Percentiles rank a stretch among this genome's conserved stretches.
These are phyloP conservation scores for Gamarada debralockiae DNA, from an alignment of 495 filamentous ascomycete genomes.

Conservation along the genomic window DNA sequence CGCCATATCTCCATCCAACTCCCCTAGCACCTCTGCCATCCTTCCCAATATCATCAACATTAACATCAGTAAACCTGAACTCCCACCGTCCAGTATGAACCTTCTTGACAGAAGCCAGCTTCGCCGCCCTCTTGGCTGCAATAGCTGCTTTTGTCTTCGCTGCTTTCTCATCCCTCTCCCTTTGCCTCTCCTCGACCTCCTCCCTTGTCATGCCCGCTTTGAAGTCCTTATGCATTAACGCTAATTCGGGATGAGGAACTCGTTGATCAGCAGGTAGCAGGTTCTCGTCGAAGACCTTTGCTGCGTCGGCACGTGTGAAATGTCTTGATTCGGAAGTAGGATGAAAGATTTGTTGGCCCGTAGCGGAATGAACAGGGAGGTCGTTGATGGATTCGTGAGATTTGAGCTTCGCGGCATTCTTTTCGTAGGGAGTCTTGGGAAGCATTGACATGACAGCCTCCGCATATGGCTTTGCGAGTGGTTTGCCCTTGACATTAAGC, in stretches of 20 bases:
- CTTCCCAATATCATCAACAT: conserved; percentile 40
- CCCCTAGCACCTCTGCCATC: conserved; percentile 47
- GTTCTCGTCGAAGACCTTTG: conserved; percentile 66
- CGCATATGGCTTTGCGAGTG: conserved; percentile 70
- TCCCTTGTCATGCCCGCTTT: conserved; percentile 29
- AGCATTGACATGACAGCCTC: conserved; percentile 78
- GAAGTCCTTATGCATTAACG: conserved; percentile 55
- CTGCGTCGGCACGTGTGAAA: conserved; percentile 88
- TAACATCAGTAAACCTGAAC: conserved; percentile 71
- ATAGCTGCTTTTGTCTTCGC: conserved; percentile 33
- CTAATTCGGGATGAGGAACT: conserved; percentile 84
- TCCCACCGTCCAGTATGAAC: conserved; percentile 61
- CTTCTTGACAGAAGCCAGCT: conserved; percentile 42
- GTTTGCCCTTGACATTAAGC: conserved; percentile 59
- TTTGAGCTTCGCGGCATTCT: background rate
- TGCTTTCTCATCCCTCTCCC: conserved; percentile 34
- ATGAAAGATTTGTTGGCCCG: conserved; percentile 81
- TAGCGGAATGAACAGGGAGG: conserved; percentile 75
- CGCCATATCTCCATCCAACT: conserved; percentile 57
- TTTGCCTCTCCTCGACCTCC: conserved; percentile 37
- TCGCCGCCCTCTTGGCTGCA: conserved; percentile 35
- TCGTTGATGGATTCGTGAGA: conserved; percentile 88
- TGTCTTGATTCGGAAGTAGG: conserved; percentile 84
- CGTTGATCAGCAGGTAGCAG: conserved; percentile 81
- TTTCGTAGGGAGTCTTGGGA: conserved; percentile 40